phyloP scores from a whole-genome alignment of 805 yeast genomes.

The Gaillardinia entomophila region DNA sequence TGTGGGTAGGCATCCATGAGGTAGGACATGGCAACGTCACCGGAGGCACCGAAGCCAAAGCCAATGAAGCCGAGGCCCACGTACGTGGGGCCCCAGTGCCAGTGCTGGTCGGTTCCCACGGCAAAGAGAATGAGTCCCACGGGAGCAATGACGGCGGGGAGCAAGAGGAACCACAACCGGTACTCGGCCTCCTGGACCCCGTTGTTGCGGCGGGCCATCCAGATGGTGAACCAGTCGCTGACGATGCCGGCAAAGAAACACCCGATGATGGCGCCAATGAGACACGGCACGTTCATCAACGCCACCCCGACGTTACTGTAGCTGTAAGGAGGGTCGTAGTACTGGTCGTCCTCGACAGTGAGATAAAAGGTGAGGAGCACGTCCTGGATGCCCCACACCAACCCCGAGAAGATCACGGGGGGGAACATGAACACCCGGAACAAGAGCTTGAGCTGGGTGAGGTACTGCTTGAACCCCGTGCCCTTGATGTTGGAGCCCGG shows the following conservation, averaged over 20 bases:
- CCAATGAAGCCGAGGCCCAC: conserved; percentile 62
- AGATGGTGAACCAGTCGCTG: conserved; percentile 55
- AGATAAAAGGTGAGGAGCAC: conserved; percentile 70
- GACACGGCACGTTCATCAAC: conserved; percentile 66
- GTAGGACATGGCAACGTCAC: conserved; percentile 65
- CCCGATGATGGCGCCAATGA: conserved; percentile 62
- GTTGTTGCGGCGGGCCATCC: conserved; percentile 54
- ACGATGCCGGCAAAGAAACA: conserved; percentile 59
- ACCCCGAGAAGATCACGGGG: conserved; percentile 58
- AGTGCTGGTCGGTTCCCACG: conserved; percentile 52
- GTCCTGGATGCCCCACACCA: conserved; percentile 80
- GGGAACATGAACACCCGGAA: conserved; percentile 58
- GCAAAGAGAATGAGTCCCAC: conserved; percentile 62
- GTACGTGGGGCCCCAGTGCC: conserved; percentile 51
- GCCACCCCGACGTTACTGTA: conserved; percentile 65
- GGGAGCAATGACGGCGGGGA: conserved; percentile 55
- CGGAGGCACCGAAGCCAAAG: conserved; percentile 65
- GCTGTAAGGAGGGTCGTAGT: conserved; percentile 61
- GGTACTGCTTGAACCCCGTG: conserved; percentile 60
- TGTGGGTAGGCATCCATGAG: conserved; percentile 67
- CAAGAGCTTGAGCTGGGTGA: conserved; percentile 43
- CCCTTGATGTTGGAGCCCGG: conserved; percentile 58
- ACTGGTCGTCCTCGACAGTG: conserved; percentile 65
- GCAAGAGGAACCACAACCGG: conserved; percentile 50
- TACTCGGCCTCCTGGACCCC: conserved; percentile 65